Percentiles rank a stretch among this genome's conserved stretches.
These are phyloP conservation scores for Royoungia palumana DNA, from an alignment of 768 basidiomycete genomes.

Conservation along the genomic window DNA sequence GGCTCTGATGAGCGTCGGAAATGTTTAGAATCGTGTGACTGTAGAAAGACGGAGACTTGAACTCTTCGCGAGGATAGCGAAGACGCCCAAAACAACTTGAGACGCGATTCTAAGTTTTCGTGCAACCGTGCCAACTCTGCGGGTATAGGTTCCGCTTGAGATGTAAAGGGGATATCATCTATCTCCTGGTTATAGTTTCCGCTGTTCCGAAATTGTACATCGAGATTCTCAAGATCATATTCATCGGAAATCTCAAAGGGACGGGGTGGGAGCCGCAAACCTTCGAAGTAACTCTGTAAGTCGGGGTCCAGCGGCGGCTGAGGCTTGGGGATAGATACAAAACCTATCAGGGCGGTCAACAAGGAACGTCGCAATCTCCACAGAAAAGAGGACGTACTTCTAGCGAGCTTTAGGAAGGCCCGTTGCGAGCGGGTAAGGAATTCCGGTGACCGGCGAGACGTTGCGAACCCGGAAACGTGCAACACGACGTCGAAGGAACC, in stretches of 20 bases:
- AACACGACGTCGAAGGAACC: conserved; percentile 69
- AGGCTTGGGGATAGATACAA: conserved; percentile 69
- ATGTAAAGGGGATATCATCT: conserved; percentile 12
- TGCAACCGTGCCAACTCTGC: conserved; percentile 54
- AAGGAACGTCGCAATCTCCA: background rate
- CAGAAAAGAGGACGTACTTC: conserved; percentile 43
- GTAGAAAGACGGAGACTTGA: conserved; percentile 57
- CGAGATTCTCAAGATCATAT: conserved; percentile 53
- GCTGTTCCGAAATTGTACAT: conserved; percentile 44
- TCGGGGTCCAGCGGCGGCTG: conserved; percentile 26
- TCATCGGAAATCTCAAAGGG: conserved; percentile 61
- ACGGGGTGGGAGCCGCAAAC: conserved; percentile 48
- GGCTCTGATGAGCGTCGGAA: conserved; percentile 30
- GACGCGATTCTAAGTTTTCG: conserved; percentile 69
- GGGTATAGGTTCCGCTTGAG: conserved; percentile 20
- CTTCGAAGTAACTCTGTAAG: conserved; percentile 26
- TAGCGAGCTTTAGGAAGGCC: conserved; percentile 74
- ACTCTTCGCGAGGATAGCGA: conserved; percentile 62
- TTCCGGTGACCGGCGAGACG: conserved; percentile 55
- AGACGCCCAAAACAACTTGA: conserved; percentile 80
- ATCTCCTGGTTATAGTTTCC: conserved; percentile 19
- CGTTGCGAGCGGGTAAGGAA: conserved; percentile 69
- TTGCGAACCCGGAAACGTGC: conserved; percentile 75
- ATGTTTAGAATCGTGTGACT: conserved; percentile 16
- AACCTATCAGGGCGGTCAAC: conserved; percentile 43